Base-by-base conservation (phyloP, 352 stramenopile species). In the Thalassiosira exigua region DNA sequence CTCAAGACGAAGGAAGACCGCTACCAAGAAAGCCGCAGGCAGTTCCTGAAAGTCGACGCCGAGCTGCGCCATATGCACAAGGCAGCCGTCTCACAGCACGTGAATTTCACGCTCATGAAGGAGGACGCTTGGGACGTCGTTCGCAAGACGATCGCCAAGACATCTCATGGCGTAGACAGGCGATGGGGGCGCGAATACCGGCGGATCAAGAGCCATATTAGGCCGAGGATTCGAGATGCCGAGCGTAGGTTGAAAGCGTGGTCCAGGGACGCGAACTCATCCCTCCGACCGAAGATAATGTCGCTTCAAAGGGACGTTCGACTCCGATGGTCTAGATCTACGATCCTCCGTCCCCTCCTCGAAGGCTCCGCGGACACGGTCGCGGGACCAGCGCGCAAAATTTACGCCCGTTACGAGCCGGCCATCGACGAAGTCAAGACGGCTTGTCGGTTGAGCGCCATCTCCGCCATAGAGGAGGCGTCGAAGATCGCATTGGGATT, bases 21-120 rank as follows among this genome's bases (percentile, higher is more conserved):
- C n/a, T 64, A 50, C 22, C 59, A 74, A 24, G 60, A 68, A 14
- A 46, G 19, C 44, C n/a, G 54, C 11, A 80, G 51, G 22, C 27
- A 69, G 44, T 26, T 74, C 0, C 21, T n/a, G 2, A 54, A 80
- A 36, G 1, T 42, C 21, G 71, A 74, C 19, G 11, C 36, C 11
- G 71, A 74, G 22, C 46, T 80, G 19, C 24, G 17, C 4, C 30
- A 62, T 2, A 79, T 79, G 60, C 60, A 73, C 42, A 2, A 57
- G 7, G 17, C 33, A 29, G 70, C 60, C 30, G 39, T 68, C 12
- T 57, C 7, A 11, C 52, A 72, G 32, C 72, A 79, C 60, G 32
- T 79, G 12, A 79, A 79, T 22, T 52, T 64, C 24, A 79, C 70
- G 39, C 39, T 72, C 3, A 79, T 79, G 54, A 0, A 27, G 39